These are phyloP conservation scores for Peribolospora baueri DNA, from an alignment of 768 basidiomycete species.

Conservation along the genomic window DNA sequence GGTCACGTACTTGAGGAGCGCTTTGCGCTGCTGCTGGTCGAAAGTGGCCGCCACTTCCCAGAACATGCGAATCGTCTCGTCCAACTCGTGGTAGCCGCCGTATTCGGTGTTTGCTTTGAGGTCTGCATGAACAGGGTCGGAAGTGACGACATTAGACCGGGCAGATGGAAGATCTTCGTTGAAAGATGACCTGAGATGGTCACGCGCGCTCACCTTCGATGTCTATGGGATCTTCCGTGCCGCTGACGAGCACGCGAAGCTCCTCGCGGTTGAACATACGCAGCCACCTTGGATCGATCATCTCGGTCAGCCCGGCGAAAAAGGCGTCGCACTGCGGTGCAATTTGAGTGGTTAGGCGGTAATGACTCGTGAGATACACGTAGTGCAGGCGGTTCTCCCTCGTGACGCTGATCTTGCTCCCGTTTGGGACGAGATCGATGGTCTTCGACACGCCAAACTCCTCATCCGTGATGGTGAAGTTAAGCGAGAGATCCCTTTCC, in stretches of 20 bases:
- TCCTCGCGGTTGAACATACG: constrained; percentile 97
- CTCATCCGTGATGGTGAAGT: constrained; percentile 67
- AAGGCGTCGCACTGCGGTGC: constrained; percentile 29
- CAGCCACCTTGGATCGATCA: constrained; percentile 77
- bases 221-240: constrained; percentile 62
- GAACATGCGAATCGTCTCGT: constrained; percentile 48
- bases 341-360: constrained; percentile 71
- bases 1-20: constrained; percentile 71
- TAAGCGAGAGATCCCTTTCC: constrained; percentile 58
- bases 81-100: constrained; percentile 44
- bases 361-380: constrained; percentile 70
- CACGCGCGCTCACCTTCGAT: too few relatives aligned
- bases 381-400: constrained; percentile 71
- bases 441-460: constrained; percentile 61
- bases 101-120: constrained; percentile 51
- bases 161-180: neutral
- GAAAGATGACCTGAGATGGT: too few relatives aligned
- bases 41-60: constrained; percentile 71
- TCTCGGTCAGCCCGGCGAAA: constrained; percentile 74
- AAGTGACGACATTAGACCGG: neutral
- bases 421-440: constrained; percentile 55
- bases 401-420: constrained; percentile 60
- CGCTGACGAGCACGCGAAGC: constrained; percentile 56
- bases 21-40: constrained; percentile 49
- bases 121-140: constrained; percentile 23